Evolutionary conservation across 2,329 filamentous ascomycete species (phyloP).

Genomic region (Ophiostoma piceae): DNA sequence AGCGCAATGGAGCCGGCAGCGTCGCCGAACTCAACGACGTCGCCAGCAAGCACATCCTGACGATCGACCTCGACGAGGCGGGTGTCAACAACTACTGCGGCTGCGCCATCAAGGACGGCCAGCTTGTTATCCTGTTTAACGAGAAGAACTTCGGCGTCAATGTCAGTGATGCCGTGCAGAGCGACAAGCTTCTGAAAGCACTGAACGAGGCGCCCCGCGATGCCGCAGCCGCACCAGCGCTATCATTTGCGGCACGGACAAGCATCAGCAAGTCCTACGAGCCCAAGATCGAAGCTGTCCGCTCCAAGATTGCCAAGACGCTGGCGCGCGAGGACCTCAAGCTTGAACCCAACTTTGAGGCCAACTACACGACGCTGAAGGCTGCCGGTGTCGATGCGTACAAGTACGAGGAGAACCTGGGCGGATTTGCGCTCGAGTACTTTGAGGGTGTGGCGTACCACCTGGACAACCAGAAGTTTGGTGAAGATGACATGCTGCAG

Average conservation of each 20-base stretch:
- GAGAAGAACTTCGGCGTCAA: constrained; percentile 43
- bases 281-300: constrained; percentile 38
- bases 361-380: constrained; percentile 40
- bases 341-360: constrained; percentile 46
- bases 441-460: constrained; percentile 37
- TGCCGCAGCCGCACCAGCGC: constrained; percentile 25
- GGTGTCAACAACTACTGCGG: constrained; percentile 42
- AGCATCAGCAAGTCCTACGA: constrained; percentile 44
- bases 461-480: constrained; percentile 25
- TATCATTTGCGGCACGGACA: constrained; percentile 43
- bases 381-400: constrained; percentile 33
- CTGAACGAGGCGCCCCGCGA: constrained; percentile 42
- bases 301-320: constrained; percentile 35
- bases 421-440: constrained; percentile 39
- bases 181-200: constrained; percentile 39
- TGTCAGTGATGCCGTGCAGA: constrained; percentile 37
- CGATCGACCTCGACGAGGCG: constrained; percentile 43
- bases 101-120: constrained; percentile 39
- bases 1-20: constrained; percentile 31
- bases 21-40: constrained; percentile 44
- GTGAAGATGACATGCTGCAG: constrained; percentile 41
- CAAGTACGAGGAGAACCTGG: constrained; percentile 44
- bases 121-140: constrained; percentile 46
- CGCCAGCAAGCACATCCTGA: constrained; percentile 40
- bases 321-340: constrained; percentile 39